Conservation (phyloP, 805 yeast genomes). For the Nakazawaea populi region DNA sequence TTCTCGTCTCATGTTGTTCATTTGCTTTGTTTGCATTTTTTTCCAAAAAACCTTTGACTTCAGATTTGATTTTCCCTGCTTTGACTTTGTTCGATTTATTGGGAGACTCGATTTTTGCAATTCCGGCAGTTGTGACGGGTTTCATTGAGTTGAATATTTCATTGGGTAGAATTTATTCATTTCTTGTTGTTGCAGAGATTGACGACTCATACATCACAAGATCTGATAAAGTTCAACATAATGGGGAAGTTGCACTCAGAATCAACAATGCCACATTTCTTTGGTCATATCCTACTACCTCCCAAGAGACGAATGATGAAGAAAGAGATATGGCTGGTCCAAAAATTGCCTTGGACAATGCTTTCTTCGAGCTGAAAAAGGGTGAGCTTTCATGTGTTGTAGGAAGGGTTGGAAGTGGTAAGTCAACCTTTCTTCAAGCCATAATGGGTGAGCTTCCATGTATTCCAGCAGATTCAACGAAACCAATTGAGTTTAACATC, state of each 20-base stretch:
- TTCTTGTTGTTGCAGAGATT: constrained; percentile 36
- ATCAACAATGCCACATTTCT: constrained; percentile 47
- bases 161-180: constrained; percentile 43
- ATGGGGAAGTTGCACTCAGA: constrained; percentile 31
- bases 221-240: constrained; percentile 16
- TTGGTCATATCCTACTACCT: constrained; percentile 31
- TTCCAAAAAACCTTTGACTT: constrained; percentile 46
- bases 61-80: constrained; percentile 68
- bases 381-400: constrained; percentile 55
- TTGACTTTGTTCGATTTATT: constrained; percentile 53
- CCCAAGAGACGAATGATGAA: constrained; percentile 23
- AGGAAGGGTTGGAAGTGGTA: constrained; percentile 67
- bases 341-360: constrained; percentile 39
- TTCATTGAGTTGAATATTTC: constrained; percentile 58
- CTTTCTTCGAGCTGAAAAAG: constrained; percentile 43
- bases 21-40: constrained; percentile 47
- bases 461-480: constrained; percentile 22
- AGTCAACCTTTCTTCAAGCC: constrained; percentile 50
- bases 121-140: constrained; percentile 53
- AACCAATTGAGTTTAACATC: constrained; percentile 16
- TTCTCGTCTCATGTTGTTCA: constrained; percentile 56
- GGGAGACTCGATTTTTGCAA: constrained; percentile 50
- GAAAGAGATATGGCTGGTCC: constrained; percentile 28
- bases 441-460: constrained; percentile 50
- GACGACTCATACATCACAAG: constrained; percentile 29